These are phyloP conservation scores for Aechmea fasciata DNA, from an alignment of 176 grass and related monocot genomes.

Conservation along the genomic window DNA sequence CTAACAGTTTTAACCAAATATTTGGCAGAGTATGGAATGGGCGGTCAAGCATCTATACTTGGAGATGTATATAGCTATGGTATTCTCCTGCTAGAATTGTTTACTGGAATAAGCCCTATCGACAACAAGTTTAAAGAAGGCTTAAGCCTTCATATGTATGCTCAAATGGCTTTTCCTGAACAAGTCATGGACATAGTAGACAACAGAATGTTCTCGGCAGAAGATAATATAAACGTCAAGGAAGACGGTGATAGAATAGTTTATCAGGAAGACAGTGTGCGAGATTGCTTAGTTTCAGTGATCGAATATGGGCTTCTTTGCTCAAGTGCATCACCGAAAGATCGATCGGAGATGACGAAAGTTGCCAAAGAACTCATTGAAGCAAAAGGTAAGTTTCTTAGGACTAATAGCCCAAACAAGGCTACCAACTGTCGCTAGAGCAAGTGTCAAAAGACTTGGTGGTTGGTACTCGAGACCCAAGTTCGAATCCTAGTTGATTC, in stretches of 20 bases:
- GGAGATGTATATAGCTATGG: slow-evolving; percentile 52
- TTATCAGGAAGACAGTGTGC: background rate
- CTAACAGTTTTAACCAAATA: background rate
- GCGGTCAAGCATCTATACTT: slow-evolving; percentile 9
- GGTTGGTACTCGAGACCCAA: too few relatives aligned
- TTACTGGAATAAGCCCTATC: slow-evolving; percentile 36
- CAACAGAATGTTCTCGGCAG: slow-evolving; percentile 3
- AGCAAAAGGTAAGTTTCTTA: background rate
- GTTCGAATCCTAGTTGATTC: too few relatives aligned
- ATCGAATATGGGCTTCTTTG: slow-evolving; percentile 16
- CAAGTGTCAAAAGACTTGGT: too few relatives aligned
- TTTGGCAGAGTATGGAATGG: slow-evolving; percentile 33
- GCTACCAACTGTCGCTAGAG: too few relatives aligned
- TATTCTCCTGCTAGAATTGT: slow-evolving; percentile 42
- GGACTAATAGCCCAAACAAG: background rate
- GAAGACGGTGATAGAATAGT: background rate
- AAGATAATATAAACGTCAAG: background rate
- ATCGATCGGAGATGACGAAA: background rate
- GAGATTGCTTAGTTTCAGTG: slow-evolving; percentile 19
- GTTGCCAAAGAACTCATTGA: background rate
- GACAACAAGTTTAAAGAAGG: slow-evolving; percentile 24
- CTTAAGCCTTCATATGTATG: slow-evolving; percentile 17
- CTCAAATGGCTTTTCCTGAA: slow-evolving; percentile 16
- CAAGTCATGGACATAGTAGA: slow-evolving; percentile 25
- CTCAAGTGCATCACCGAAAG: slow-evolving; percentile 14